These are phyloP conservation scores for Plasmodium sp. DNA, from an alignment of 169 alveolate genomes.

Conservation along the genomic window DNA sequence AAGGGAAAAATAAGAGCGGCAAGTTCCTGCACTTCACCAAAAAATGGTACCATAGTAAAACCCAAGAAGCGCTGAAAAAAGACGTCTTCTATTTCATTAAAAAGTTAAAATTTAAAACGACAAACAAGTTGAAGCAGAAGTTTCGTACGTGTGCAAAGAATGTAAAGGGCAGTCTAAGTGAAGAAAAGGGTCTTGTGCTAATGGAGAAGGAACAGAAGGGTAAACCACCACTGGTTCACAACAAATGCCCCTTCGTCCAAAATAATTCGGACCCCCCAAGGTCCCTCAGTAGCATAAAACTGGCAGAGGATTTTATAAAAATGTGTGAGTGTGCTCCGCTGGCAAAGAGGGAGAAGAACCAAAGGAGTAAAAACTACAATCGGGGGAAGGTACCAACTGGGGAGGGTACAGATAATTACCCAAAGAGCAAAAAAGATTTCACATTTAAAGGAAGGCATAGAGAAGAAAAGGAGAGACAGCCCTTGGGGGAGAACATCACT, in stretches of 20 bases:
- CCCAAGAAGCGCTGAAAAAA: constrained; percentile 10
- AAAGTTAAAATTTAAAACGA: constrained; percentile 6
- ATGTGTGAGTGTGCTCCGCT: not conserved
- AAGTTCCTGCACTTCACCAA: not conserved
- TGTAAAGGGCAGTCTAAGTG: not conserved
- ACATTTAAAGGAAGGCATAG: not conserved
- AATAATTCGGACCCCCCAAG: not conserved
- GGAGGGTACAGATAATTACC: not conserved
- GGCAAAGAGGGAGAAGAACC: not conserved
- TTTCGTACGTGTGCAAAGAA: not conserved
- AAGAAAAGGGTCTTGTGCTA: not conserved
- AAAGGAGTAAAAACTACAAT: not conserved
- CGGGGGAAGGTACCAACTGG: not conserved
- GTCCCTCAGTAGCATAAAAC: not conserved
- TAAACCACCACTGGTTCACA: not conserved
- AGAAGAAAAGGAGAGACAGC: not conserved
- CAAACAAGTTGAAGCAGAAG: not conserved
- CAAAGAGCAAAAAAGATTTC: not conserved
- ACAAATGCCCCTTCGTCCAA: not conserved
- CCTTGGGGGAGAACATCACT: not conserved
- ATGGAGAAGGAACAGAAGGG: not conserved
- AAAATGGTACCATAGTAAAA: not conserved
- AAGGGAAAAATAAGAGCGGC: not conserved
- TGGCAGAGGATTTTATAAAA: not conserved
- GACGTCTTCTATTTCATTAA: not conserved